Percentiles rank a stretch among this genome's conserved stretches.
phyloP scores from a whole-genome alignment of 495 filamentous ascomycete species.

The Paragyromitra xinjiangensis region DNA sequence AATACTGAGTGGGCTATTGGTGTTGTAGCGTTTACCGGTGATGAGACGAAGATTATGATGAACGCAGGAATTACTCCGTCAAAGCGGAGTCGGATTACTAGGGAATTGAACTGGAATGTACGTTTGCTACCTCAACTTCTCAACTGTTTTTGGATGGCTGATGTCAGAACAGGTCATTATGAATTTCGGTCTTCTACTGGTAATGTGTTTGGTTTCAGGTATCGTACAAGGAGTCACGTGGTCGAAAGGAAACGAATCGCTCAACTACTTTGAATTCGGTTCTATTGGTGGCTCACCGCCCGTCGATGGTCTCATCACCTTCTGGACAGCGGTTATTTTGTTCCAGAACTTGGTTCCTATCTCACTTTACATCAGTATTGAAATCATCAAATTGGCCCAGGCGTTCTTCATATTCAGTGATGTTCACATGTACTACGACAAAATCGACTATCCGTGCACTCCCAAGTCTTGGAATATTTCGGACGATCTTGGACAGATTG shows the following conservation, averaged over 20 bases:
- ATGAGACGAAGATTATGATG: constrained; percentile 99
- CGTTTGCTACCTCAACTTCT: constrained; percentile 24
- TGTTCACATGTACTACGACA: constrained; percentile 93
- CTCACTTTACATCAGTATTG: constrained; percentile 95
- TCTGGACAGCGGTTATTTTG: constrained; percentile 91
- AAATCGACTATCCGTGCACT: constrained; percentile 89
- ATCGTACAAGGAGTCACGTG: constrained; percentile 86
- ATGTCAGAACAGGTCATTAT: constrained; percentile 66
- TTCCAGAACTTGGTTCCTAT: constrained; percentile 99
- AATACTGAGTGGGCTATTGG: constrained; percentile 98
- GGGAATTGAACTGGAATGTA: constrained; percentile 96
- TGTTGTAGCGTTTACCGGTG: constrained; percentile 94
- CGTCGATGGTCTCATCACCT: constrained; percentile 91
- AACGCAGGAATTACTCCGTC: constrained; percentile 97
- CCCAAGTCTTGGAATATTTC: constrained; percentile 99
- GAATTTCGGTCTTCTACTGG: constrained; percentile 90
- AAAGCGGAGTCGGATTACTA: constrained; percentile 88
- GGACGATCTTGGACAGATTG: constrained; percentile 97
- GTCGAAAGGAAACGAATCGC: constrained; percentile 74
- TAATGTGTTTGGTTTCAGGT: constrained; percentile 87
- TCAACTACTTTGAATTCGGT: constrained; percentile 85
- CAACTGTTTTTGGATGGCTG: constrained; percentile 10
- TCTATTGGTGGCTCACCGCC: constrained; percentile 79
- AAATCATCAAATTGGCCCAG: constrained; percentile 92
- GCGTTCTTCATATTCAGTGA: constrained; percentile 99